These are phyloP conservation scores for Massospora cicadina DNA, from an alignment of 371 early-diverging fungal genomes.

Conservation along the genomic window DNA sequence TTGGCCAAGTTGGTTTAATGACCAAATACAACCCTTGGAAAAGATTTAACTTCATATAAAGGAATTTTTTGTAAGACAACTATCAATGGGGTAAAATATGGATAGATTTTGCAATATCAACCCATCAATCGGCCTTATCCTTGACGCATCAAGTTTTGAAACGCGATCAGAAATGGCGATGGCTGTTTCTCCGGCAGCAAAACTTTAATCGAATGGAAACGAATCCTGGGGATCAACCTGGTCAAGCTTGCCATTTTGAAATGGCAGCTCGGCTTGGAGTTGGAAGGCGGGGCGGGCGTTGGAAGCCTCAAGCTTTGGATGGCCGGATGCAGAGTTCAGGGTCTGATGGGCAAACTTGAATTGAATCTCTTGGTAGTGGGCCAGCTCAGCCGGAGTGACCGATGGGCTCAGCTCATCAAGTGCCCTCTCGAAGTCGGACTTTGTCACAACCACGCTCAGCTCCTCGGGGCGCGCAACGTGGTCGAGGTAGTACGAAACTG, in stretches of 20 bases:
- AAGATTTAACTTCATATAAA: no score
- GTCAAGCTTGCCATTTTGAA: neutral
- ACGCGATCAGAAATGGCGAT: no score
- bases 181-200: no score
- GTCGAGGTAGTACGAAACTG: constrained; percentile 69
- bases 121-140: no score
- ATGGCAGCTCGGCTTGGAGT: neutral
- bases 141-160: no score
- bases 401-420: constrained; percentile 72
- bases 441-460: constrained; percentile 50
- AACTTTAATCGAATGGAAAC: no score
- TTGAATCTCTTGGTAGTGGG: constrained; percentile 62
- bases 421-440: constrained; percentile 68
- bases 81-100: no score
- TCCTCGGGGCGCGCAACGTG: constrained; percentile 45
- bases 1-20: no score
- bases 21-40: no score
- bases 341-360: constrained; percentile 23
- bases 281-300: neutral
- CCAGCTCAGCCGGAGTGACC: constrained; percentile 75
- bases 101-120: no score
- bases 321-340: neutral
- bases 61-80: no score
- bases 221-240: no score
- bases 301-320: neutral